Evolutionary conservation across 2,329 filamentous ascomycete species (phyloP), one percentile per base, ranked within the genome.

Genomic region (Purpureocillium lavendulum): DNA sequence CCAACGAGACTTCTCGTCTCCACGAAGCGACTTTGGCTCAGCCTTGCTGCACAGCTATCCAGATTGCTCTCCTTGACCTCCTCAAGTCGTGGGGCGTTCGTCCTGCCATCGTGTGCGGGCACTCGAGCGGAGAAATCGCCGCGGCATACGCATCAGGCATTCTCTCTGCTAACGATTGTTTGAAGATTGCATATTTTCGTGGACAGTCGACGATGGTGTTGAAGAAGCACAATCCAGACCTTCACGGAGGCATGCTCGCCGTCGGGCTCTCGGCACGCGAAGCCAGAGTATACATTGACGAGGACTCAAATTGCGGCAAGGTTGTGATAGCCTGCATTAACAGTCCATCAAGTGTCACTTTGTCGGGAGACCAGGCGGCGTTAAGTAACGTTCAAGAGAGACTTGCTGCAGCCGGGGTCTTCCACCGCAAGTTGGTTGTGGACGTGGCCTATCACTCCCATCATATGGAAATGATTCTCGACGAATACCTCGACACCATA

Each of bases 381-480:
- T 57, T 73, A 10, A 59, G 64, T 6, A 58, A 64, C 43, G 51
- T 71, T 11, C 56, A 42, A 3, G 24, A 35, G 3, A 44, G 32
- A 17, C 33, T 64, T 30, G 56, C 67, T 32, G 59, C 64, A 37
- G 60, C 64, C 31, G 52, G 58, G 15, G 44, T 69, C 4, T 70
- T 72, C 46, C 63, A 65, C 36, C 57, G 61, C 31, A 60, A 58
- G 7, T 58, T 71, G 3, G 57, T 60, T 15, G 62, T 71, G 7
- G 62, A 67, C n/a, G 62, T 64, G 4, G 67, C 68, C 4, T 73
- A 59, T 38, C 56, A 59, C 34, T 59, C 56, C n/a, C 46, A 47
- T 37, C 55, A 59, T 26, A 57, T 59, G 54, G 39, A 48, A 31
- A 40, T 43, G 9, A 50, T 55, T 18, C 49, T 47, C 31, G 35